Base-by-base conservation (phyloP, 345 rosid species). In the Gossypium ekmanianum region DNA sequence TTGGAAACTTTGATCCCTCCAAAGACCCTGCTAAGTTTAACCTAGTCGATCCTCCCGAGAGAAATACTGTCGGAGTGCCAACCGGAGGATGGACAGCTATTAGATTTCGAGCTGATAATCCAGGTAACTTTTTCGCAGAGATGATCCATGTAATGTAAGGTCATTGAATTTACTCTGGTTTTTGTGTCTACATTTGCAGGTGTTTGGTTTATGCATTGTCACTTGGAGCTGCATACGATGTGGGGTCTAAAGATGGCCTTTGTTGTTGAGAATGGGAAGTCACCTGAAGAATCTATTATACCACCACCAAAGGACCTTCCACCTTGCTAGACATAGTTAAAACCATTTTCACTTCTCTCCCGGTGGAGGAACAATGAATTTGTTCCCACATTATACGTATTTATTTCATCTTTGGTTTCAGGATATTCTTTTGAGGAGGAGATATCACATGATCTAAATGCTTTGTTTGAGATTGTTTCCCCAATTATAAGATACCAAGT, bases 11-110 rank as follows among this genome's bases (percentile, higher is more conserved):
- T 61, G 80, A 86, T 75, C 80, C 22, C n/a, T 70, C 80, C 68
- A 82, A 13, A 47, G 85, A 82, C 68, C 84, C 80, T 2, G 82
- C 81, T 45, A 85, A 80, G 59, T 83, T 82, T 47, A 91, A 89
- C 78, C 86, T 91, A 6, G 83, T 89, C 48, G 93, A 91, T 77
- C 96, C 96, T 6, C 90, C 88, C 0, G 93, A 91, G 79, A 85
- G 93, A 77, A 91, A 91, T 71, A 91, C 96, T 0, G 73, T 89
- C 51, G 96, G 93, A 76, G 87, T 89, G 34, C 96, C 96, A 0
- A 83, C 93, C 0, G 96, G 93, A 13, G 96, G 56, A 16, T 52
- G 56, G 56, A 52, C 56, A 16, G 56, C 56, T 52, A 52, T 52
- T 52, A 16, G 56, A 52, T 52, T 52, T 16, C 56, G 56, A 52